Evolutionary conservation across 345 rosid species (phyloP).

Genomic region (Crucihimalaya himalaica): DNA sequence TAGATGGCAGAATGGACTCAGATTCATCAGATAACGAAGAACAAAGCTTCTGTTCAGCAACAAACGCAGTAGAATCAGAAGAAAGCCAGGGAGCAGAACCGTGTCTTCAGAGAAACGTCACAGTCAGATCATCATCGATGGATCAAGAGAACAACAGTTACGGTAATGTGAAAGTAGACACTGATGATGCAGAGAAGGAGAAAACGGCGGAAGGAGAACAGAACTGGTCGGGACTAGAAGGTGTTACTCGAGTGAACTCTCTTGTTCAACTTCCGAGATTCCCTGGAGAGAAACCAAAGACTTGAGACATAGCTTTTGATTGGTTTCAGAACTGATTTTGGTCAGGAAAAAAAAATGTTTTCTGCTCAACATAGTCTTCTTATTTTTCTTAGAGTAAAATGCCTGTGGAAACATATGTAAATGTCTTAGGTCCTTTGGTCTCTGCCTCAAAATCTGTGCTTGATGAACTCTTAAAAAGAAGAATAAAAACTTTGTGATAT

Average conservation of each 20-base stretch:
- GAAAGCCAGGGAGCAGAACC: constrained; percentile 87
- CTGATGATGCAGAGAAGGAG: constrained; percentile 42
- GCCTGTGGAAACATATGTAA: constrained; percentile 24
- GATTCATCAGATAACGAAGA: constrained; percentile 77
- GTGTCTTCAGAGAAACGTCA: constrained; percentile 80
- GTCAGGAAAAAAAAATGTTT: constrained; percentile 13
- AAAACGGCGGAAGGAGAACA: constrained; percentile 61
- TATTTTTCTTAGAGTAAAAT: not conserved
- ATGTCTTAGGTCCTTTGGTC: constrained; percentile 15
- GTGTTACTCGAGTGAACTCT: constrained; percentile 95
- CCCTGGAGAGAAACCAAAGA: constrained; percentile 61
- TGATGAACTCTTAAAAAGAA: not conserved
- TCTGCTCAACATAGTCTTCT: not conserved
- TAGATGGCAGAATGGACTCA: constrained; percentile 93
- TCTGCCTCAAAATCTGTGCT: not conserved
- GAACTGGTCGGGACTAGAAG: constrained; percentile 92
- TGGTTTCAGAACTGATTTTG: constrained; percentile 34
- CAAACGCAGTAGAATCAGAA: constrained; percentile 71
- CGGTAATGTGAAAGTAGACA: constrained; percentile 41
- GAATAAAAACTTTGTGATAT: not conserved
- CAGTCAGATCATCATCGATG: constrained; percentile 61
- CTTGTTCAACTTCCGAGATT: constrained; percentile 98
- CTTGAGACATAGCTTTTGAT: constrained; percentile 34
- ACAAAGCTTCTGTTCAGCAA: constrained; percentile 76
- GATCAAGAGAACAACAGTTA: constrained; percentile 54